Base-by-base conservation (phyloP, 257 asterid genomes). In the Primulina tabacum region DNA sequence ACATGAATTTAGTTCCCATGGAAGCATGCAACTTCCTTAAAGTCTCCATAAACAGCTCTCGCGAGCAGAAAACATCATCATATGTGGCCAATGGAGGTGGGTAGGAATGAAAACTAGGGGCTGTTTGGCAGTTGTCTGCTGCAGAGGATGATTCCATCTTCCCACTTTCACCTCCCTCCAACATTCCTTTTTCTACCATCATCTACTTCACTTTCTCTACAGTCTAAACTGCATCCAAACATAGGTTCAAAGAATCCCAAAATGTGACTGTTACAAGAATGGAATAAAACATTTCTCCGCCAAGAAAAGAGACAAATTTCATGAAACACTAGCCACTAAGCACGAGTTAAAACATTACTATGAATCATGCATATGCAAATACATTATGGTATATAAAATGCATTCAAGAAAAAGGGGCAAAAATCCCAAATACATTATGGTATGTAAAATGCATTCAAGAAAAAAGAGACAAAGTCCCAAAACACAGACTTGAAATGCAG, bases 1-100 rank as follows among this genome's bases (percentile, higher is more conserved):
- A 93, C 99, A 84, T 93, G 89, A 89, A 93, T 67, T 93, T 93
- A 73, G 95, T 87, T 37, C 84, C 88, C 97, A 90, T 89, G 28
- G 79, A 73, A 72, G 81, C 78, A 72, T 93, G 99, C 62, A 89
- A 85, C 76, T 86, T 86, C 85, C 84, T 85, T 78, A 93, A 63
- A 55, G 96, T 80, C 43, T 82, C 86, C 80, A 81, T 71, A 80
- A 93, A 93, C 0, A 73, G 50, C 24, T 78, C 76, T 17, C 80
- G 81, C 1, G 92, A 87, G 71, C 78, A 74, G 2, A 80, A 84
- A 8, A 89, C 84, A 71, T 87, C 85, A 35, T 90, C 85, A 53
- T 85, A 89, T 29, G 88, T 78, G 28, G 88, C 86, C 80, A 87
- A 52, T 57, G 96, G 87, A 60, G 88, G 76, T 56, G 97, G 97